These are phyloP conservation scores for Colletotrichum sp. DNA, from an alignment of 2,329 filamentous ascomycete species.

Conservation along the genomic window DNA sequence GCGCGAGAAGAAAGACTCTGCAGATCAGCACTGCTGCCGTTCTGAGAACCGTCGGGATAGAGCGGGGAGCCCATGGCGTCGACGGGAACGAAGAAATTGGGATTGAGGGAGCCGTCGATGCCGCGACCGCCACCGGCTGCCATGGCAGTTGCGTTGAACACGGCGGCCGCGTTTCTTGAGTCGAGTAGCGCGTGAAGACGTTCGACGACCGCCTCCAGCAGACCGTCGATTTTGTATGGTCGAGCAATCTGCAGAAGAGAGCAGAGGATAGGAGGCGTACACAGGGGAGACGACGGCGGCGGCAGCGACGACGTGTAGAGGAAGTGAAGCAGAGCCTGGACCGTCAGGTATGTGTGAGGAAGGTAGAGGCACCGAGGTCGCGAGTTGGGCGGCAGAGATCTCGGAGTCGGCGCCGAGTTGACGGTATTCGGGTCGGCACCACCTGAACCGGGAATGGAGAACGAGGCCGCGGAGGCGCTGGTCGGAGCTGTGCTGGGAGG, in stretches of 20 bases:
- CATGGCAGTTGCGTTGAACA: constrained; percentile 99
- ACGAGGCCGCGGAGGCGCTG: constrained; percentile 37
- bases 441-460: constrained; percentile 23
- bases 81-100: constrained; percentile 63
- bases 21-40: constrained; percentile 33
- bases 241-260: constrained; percentile 92
- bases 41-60: constrained; percentile 6
- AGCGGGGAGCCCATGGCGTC: constrained; percentile 43
- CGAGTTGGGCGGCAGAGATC: constrained; percentile 62
- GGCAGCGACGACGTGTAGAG: constrained; percentile 93
- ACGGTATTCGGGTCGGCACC: constrained; percentile 50
- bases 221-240: constrained; percentile 90
- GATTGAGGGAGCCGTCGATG: constrained; percentile 71
- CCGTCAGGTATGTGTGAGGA: constrained; percentile 87
- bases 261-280: constrained; percentile 94
- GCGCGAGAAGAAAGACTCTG: constrained; percentile 34
- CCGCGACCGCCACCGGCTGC: constrained; percentile 90
- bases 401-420: constrained; percentile 63
- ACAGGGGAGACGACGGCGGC: constrained; percentile 74
- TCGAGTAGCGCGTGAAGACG: constrained; percentile 88
- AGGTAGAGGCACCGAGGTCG: constrained; percentile 89
- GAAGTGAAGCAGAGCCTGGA: constrained; percentile 90
- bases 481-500: constrained; percentile 50
- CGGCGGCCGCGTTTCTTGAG: constrained; percentile 90
- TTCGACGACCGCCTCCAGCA: constrained; percentile 92